A percentile compares a stretch with the other conserved stretches of the same genome.
Evolutionary conservation across 306 rosid species (phyloP).

Genomic region (Cajanus cajan): DNA sequence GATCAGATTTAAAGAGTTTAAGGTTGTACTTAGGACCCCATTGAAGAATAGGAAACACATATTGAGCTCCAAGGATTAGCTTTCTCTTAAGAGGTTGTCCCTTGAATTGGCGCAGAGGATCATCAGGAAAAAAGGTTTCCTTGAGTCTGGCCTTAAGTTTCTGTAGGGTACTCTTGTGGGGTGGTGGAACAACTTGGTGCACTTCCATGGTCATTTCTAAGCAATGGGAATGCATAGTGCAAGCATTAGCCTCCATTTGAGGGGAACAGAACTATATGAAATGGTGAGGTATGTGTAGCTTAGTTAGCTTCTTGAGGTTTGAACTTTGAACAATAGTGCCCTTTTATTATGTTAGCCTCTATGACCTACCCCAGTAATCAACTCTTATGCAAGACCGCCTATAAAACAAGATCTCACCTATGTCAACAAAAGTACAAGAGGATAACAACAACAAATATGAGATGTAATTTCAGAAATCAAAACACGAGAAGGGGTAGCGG

Average conservation of each 20-base stretch:
- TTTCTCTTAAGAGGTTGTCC: constrained; percentile 56
- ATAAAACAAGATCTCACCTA: constrained; percentile 30
- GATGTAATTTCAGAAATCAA: neutral
- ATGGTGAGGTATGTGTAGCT: neutral
- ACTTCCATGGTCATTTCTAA: constrained; percentile 53
- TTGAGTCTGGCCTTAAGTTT: constrained; percentile 63
- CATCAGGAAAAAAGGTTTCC: constrained; percentile 93
- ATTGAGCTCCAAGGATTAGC: constrained; percentile 68
- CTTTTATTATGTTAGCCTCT: constrained; percentile 15
- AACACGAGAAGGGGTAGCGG: neutral
- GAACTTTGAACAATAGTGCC: constrained; percentile 34
- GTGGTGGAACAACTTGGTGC: constrained; percentile 83
- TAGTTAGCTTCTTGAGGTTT: constrained; percentile 22
- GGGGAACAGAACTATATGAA: neutral
- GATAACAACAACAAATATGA: constrained; percentile 14
- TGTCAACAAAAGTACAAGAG: constrained; percentile 31
- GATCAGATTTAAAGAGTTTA: constrained; percentile 78
- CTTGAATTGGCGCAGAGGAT: constrained; percentile 87
- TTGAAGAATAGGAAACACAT: constrained; percentile 81
- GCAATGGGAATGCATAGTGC: constrained; percentile 42
- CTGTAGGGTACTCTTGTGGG: constrained; percentile 46
- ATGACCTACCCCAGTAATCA: constrained; percentile 3
- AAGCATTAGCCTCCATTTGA: constrained; percentile 29
- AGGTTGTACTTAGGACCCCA: constrained; percentile 82
- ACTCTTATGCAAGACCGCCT: constrained; percentile 30